These are phyloP conservation scores for Globisporangium viniferum DNA, from an alignment of 352 stramenopile genomes.

Conservation along the genomic window DNA sequence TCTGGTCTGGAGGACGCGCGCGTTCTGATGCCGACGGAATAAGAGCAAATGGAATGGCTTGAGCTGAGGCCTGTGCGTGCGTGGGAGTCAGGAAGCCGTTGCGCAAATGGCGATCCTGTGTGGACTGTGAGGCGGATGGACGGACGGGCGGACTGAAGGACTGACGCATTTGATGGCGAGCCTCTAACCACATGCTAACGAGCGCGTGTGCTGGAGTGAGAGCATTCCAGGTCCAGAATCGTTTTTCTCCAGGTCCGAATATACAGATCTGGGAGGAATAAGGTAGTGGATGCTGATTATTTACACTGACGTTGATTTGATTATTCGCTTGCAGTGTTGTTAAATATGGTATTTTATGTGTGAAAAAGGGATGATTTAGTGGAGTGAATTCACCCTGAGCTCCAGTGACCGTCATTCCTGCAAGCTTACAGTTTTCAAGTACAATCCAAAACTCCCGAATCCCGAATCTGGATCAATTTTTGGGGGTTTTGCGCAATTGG, in stretches of 20 bases:
- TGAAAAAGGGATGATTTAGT: background rate
- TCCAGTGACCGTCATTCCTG: background rate
- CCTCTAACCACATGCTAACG: background rate
- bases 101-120: constrained; percentile 1
- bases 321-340: background rate
- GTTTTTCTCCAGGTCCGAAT: background rate
- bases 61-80: background rate
- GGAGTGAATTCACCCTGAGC: background rate
- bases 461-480: background rate
- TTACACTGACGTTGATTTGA: background rate
- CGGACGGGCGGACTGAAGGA: background rate
- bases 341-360: background rate
- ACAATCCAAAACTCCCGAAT: background rate
- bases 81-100: background rate
- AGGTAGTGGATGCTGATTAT: background rate
- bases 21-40: constrained; percentile 1
- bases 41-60: constrained; percentile 6
- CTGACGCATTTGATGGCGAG: constrained; percentile 3
- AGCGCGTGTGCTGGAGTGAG: background rate
- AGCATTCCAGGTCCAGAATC: background rate
- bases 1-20: background rate
- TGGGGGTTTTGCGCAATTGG: background rate
- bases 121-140: background rate
- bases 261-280: background rate
- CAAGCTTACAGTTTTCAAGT: background rate